These are phyloP conservation scores for Fusarium subtropicale DNA, from an alignment of 2,329 filamentous ascomycete genomes.

Conservation along the genomic window DNA sequence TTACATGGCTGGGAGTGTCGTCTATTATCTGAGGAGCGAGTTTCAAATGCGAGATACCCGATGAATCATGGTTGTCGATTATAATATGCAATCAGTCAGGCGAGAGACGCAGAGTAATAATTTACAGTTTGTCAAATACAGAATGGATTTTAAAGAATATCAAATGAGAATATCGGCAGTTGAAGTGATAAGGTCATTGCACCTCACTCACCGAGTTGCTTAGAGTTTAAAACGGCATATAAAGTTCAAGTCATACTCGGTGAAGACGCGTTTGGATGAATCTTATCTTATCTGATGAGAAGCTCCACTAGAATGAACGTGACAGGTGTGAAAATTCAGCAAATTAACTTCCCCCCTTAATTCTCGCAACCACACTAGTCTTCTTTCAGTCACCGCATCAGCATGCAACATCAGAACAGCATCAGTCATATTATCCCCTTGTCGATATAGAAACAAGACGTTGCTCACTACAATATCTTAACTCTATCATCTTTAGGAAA, in stretches of 20 bases:
- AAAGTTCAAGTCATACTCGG: neutral
- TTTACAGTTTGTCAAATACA: neutral
- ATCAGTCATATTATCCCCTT: neutral
- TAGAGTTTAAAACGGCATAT: neutral
- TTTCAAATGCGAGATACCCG: neutral
- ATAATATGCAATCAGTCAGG: neutral
- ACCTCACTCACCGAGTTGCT: neutral
- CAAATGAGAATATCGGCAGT: neutral
- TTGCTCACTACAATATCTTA: neutral
- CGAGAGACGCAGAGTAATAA: neutral
- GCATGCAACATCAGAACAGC: conserved; percentile 1
- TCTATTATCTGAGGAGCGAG: accelerated
- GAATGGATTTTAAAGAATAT: neutral
- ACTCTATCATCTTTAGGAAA: accelerated
- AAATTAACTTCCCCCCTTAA: conserved; percentile 16
- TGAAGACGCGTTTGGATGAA: neutral
- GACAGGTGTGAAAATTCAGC: conserved; percentile 22
- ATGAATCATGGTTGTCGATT: neutral
- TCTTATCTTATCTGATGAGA: conserved; percentile 28
- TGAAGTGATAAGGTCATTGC: neutral
- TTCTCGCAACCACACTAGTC: conserved; percentile 9
- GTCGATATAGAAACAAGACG: neutral
- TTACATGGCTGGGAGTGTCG: accelerated
- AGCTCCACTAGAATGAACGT: neutral
- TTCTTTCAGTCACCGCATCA: conserved; percentile 25